Conservation (phyloP, 208 protist species). For the Trypanosoma boissoni region DNA sequence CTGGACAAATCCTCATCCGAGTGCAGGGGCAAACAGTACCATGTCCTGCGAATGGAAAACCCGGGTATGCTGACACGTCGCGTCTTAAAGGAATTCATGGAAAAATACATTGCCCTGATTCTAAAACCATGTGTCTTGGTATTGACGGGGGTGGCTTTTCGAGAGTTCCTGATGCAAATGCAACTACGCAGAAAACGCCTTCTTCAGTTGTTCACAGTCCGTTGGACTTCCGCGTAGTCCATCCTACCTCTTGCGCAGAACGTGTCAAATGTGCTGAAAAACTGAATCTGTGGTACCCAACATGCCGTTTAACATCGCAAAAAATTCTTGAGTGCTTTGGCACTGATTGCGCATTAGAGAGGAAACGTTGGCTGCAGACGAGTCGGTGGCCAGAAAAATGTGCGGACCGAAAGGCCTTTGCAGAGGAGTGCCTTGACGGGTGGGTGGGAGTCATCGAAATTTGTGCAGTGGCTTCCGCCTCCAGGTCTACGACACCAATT, state of each 20-base stretch:
- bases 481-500: background rate
- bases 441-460: conserved; percentile 34
- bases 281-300: conserved; percentile 12
- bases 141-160: conserved; percentile 9
- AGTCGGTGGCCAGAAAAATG: conserved; percentile 10
- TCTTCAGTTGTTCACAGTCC: background rate
- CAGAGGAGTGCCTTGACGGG: conserved; percentile 33
- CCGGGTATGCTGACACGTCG: conserved; percentile 32
- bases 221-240: background rate
- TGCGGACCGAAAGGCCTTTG: conserved; percentile 9
- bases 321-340: conserved; percentile 32
- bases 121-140: background rate
- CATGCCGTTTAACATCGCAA: conserved; percentile 20
- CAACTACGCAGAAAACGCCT: background rate
- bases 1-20: conserved; percentile 32
- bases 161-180: background rate
- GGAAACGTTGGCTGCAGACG: conserved; percentile 17
- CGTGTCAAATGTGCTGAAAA: conserved; percentile 11
- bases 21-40: conserved; percentile 46
- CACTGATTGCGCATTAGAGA: conserved; percentile 18
- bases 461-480: conserved; percentile 24
- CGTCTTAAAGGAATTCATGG: conserved; percentile 41
- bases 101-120: conserved; percentile 14
- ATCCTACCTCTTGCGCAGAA: conserved; percentile 7
- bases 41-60: conserved; percentile 37